Evolutionary conservation across 768 basidiomycete species (phyloP).

Genomic region (Trametopsis cervina): DNA sequence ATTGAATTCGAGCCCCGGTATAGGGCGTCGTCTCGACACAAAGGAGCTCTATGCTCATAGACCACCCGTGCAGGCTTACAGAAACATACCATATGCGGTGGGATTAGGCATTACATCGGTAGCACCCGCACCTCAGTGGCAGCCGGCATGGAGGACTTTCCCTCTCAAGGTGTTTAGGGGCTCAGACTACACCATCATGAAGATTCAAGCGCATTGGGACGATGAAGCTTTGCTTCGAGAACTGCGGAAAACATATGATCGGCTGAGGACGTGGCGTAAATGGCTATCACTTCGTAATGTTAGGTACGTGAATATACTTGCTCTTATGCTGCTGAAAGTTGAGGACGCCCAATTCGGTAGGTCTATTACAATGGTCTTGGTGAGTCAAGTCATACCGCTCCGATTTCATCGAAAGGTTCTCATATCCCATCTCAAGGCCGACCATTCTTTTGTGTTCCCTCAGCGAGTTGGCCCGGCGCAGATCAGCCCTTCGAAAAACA

Average conservation of each 20-base stretch:
- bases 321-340: not conserved
- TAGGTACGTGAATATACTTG: constrained; percentile 10
- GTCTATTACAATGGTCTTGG: constrained; percentile 18
- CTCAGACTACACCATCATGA: constrained; percentile 9
- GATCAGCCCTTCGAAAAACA: constrained; percentile 15
- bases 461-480: constrained; percentile 13
- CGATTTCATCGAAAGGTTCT: not conserved
- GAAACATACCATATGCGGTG: constrained; percentile 9
- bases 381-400: constrained; percentile 1
- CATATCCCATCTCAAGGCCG: constrained; percentile 6
- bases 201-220: constrained; percentile 15
- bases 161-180: constrained; percentile 20
- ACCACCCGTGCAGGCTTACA: too few species aligned
- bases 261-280: constrained; percentile 16
- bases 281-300: constrained; percentile 16
- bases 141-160: constrained; percentile 15
- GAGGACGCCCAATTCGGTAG: not conserved
- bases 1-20: too few species aligned
- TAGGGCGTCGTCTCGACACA: too few species aligned
- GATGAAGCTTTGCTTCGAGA: constrained; percentile 13
- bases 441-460: constrained; percentile 16
- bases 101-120: constrained; percentile 3
- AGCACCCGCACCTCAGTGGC: constrained; percentile 4
- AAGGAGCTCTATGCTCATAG: not conserved
- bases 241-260: constrained; percentile 12